phyloP scores from a whole-genome alignment of 352 stramenopile species.

The Globisporangium acanthophoron region DNA sequence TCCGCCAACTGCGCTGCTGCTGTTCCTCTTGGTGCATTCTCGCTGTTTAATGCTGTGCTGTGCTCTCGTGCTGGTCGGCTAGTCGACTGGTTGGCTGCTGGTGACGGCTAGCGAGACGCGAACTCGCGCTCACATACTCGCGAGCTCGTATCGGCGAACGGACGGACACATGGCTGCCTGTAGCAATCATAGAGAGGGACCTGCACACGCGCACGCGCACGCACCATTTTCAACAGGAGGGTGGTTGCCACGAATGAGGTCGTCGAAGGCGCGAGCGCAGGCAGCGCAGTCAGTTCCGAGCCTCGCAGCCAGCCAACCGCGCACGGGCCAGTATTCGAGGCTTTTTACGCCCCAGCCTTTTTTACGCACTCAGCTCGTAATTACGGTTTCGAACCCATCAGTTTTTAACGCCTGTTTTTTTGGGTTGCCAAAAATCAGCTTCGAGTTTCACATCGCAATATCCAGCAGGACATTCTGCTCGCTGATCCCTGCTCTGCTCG shows the following conservation, averaged over 20 bases:
- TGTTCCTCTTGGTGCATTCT: too few relatives aligned
- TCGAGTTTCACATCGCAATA: too few relatives aligned
- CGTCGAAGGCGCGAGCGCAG: neutral
- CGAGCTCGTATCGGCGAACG: neutral
- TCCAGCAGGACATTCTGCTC: neutral
- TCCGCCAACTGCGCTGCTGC: neutral
- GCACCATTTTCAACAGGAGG: slow-evolving; percentile 22
- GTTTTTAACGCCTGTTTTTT: too few relatives aligned
- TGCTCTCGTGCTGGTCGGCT: neutral
- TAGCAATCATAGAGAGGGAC: neutral
- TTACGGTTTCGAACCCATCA: too few relatives aligned
- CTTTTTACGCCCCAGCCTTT: neutral
- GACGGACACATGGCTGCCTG: neutral
- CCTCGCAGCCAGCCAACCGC: slow-evolving; percentile 12
- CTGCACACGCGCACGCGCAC: slow-evolving; percentile 2
- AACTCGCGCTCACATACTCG: too few relatives aligned
- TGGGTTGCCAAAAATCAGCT: too few relatives aligned
- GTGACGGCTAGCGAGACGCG: neutral
- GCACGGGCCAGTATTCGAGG: slow-evolving; percentile 1
- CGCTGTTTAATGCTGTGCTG: neutral
- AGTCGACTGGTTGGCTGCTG: neutral
- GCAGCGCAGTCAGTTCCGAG: neutral
- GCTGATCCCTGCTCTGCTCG: neutral
- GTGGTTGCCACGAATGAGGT: slow-evolving; percentile 21
- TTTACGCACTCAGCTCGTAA: too few relatives aligned